These are phyloP conservation scores for Keithomyces neogunnii DNA, from an alignment of 2,329 filamentous ascomycete genomes.

Conservation along the genomic window DNA sequence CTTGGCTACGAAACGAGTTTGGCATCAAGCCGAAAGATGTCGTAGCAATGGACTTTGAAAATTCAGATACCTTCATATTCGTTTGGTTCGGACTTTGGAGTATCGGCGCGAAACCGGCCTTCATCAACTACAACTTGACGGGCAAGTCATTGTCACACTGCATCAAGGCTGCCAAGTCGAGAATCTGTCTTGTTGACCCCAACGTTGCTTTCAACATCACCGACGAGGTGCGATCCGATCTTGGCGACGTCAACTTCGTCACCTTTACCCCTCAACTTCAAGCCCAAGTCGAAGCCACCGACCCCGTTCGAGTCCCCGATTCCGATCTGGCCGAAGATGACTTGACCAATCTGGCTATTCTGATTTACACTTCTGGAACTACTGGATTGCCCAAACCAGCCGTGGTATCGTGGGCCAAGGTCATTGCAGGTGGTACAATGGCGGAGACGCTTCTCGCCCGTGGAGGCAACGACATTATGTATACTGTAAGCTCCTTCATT, in stretches of 20 bases:
- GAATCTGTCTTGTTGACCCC: conserved; percentile 61
- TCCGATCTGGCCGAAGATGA: conserved; percentile 41
- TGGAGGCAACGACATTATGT: conserved; percentile 59
- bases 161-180: conserved; percentile 57
- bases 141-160: conserved; percentile 67
- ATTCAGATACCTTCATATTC: conserved; percentile 70
- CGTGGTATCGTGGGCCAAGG: conserved; percentile 65
- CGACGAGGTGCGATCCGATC: conserved; percentile 45
- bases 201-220: conserved; percentile 46
- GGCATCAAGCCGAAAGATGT: conserved; percentile 63
- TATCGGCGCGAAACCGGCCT: conserved; percentile 73
- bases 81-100: conserved; percentile 72
- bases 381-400: conserved; percentile 78
- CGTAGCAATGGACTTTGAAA: conserved; percentile 74
- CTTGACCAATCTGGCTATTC: conserved; percentile 51
- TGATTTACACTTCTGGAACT: conserved; percentile 83
- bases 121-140: conserved; percentile 80
- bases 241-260: conserved; percentile 47
- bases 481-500: conserved; percentile 36
- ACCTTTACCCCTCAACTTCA: conserved; percentile 52
- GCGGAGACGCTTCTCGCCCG: conserved; percentile 43
- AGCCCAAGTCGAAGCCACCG: conserved; percentile 40
- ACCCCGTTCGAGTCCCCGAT: conserved; percentile 50
- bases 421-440: conserved; percentile 36
- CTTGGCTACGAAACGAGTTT: conserved; percentile 60